These are phyloP conservation scores for Boletus speciosus DNA, from an alignment of 768 basidiomycete genomes.

Conservation along the genomic window DNA sequence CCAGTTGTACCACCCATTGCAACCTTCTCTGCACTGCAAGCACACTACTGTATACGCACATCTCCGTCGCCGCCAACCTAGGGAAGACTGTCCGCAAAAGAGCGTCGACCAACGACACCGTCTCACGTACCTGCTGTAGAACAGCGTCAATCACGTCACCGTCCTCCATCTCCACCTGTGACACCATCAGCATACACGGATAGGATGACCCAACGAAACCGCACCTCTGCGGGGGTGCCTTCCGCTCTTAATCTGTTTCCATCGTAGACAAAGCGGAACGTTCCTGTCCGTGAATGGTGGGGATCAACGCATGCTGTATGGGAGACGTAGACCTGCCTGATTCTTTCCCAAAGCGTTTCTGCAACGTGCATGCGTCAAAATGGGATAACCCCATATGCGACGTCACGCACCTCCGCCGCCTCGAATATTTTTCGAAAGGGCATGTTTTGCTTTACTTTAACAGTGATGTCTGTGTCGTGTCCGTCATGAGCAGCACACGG, in stretches of 20 bases:
- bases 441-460: conserved; percentile 65
- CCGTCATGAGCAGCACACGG: neutral
- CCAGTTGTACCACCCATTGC: neutral
- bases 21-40: neutral
- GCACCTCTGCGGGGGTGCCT: conserved; percentile 54
- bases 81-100: neutral
- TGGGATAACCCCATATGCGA: neutral
- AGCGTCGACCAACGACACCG: neutral
- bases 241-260: conserved; percentile 46
- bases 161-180: conserved; percentile 56
- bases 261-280: conserved; percentile 60
- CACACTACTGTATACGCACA: neutral
- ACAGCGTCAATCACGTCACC: conserved; percentile 60
- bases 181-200: neutral
- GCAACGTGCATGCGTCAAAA: neutral
- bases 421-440: conserved; percentile 65
- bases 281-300: conserved; percentile 37
- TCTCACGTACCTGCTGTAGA: conserved; percentile 48
- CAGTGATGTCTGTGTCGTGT: conserved; percentile 48
- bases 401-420: conserved; percentile 54
- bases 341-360: conserved; percentile 61
- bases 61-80: conserved; percentile 23
- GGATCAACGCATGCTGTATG: neutral
- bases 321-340: conserved; percentile 36
- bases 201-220: conserved; percentile 13